These are phyloP conservation scores for Backusella sp. DNA, from an alignment of 192 early-diverging fungal genomes.

Conservation along the genomic window DNA sequence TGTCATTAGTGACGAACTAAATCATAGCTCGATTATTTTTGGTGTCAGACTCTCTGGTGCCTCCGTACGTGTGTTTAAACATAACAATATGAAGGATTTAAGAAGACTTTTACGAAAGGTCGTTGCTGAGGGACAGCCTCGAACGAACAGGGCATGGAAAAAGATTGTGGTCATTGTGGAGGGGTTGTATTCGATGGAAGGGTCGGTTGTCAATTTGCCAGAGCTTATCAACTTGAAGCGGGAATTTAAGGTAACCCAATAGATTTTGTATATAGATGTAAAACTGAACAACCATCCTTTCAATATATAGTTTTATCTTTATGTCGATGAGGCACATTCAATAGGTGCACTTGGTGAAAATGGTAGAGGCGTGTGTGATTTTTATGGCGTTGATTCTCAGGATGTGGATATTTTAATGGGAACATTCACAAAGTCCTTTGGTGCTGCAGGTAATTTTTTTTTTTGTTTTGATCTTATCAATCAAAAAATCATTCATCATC, in stretches of 20 bases:
- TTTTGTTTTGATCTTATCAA: background rate
- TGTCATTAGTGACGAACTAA: constrained; percentile 85
- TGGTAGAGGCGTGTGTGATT: constrained; percentile 89
- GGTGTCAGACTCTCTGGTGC: constrained; percentile 83
- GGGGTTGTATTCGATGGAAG: constrained; percentile 93
- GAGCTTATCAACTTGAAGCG: constrained; percentile 77
- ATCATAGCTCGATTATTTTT: constrained; percentile 84
- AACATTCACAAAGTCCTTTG: constrained; percentile 92
- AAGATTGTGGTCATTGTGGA: constrained; percentile 92
- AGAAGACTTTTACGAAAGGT: constrained; percentile 71
- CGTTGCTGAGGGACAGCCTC: constrained; percentile 86
- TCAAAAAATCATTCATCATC: background rate
- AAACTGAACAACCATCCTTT: background rate
- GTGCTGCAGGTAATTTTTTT: constrained; percentile 75
- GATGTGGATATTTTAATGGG: constrained; percentile 90
- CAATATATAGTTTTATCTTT: constrained; percentile 69
- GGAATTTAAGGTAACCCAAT: constrained; percentile 60
- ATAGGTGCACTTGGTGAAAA: constrained; percentile 87
- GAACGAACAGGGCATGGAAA: constrained; percentile 92
- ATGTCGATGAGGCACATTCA: constrained; percentile 91
- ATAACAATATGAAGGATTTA: constrained; percentile 76
- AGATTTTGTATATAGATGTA: background rate
- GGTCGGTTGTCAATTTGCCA: constrained; percentile 77
- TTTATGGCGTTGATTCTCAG: constrained; percentile 76
- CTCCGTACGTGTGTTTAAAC: constrained; percentile 79